Percentiles rank a stretch among this genome's conserved stretches.
phyloP scores from a whole-genome alignment of 768 basidiomycete genomes.

The Russula brevipes region DNA sequence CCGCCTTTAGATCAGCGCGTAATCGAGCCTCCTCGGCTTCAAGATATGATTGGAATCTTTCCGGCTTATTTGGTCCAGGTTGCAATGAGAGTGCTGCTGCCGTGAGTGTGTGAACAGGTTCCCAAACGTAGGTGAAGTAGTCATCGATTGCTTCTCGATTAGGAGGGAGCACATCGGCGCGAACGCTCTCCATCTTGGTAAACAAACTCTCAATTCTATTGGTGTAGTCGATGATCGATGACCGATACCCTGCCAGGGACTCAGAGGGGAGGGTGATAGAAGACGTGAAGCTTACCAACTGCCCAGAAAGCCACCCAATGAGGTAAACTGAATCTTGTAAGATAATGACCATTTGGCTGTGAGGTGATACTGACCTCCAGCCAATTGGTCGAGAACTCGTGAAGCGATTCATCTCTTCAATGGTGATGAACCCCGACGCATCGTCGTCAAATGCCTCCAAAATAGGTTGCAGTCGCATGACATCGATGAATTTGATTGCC shows the following conservation, averaged over 20 bases:
- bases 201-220: constrained; percentile 11
- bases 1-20: constrained; percentile 24
- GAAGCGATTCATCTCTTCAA: constrained; percentile 13
- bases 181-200: constrained; percentile 20
- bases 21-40: constrained; percentile 30
- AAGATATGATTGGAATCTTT: constrained; percentile 26
- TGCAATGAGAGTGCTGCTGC: constrained; percentile 1
- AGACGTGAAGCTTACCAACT: constrained; percentile 4
- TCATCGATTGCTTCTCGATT: not conserved
- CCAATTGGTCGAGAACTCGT: constrained; percentile 23
- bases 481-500: constrained; percentile 27
- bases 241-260: constrained; percentile 1
- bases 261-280: not conserved
- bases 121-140: constrained; percentile 3
- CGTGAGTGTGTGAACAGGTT: not conserved
- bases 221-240: constrained; percentile 19
- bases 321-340: constrained; percentile 22
- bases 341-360: not conserved
- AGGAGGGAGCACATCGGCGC: constrained; percentile 4
- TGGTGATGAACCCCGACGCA: constrained; percentile 33
- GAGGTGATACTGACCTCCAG: constrained; percentile 28
- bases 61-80: not conserved
- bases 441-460: constrained; percentile 35
- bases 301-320: constrained; percentile 36
- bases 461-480: constrained; percentile 27